Evolutionary conservation across 148 eudicot genomes (phyloP).

Genomic region (Heliosperma pusillum): DNA sequence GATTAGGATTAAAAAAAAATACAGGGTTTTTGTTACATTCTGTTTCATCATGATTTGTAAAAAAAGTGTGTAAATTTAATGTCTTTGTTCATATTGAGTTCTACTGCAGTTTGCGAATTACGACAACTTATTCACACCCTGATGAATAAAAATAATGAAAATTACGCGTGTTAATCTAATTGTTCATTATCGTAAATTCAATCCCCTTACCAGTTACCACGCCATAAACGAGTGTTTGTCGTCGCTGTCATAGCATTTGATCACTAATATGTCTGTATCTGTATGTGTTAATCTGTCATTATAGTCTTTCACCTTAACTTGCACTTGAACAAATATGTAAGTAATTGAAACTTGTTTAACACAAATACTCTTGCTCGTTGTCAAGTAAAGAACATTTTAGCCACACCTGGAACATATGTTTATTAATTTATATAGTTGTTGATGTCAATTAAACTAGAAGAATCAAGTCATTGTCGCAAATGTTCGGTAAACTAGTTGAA

Average conservation of each 20-base stretch:
- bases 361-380: neutral
- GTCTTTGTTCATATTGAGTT: too few species aligned
- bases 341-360: neutral
- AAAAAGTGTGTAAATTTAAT: constrained; percentile 5
- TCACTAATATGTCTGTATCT: neutral
- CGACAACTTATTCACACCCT: too few species aligned
- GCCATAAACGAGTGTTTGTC: neutral
- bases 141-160: too few species aligned
- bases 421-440: too few species aligned
- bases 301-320: neutral
- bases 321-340: neutral
- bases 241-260: neutral
- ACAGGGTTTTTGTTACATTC: neutral
- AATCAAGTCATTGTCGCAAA: too few species aligned
- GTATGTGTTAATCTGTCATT: neutral
- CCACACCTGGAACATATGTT: neutral
- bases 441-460: too few species aligned
- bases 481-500: too few species aligned
- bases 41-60: constrained; percentile 13
- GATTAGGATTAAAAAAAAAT: constrained; percentile 1
- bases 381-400: neutral
- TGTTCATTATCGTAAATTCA: neutral
- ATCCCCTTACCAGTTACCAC: neutral
- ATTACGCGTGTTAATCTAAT: neutral
- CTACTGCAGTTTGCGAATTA: too few species aligned